Conservation (phyloP, 768 basidiomycete species). For the Hortiboletus campestris region DNA sequence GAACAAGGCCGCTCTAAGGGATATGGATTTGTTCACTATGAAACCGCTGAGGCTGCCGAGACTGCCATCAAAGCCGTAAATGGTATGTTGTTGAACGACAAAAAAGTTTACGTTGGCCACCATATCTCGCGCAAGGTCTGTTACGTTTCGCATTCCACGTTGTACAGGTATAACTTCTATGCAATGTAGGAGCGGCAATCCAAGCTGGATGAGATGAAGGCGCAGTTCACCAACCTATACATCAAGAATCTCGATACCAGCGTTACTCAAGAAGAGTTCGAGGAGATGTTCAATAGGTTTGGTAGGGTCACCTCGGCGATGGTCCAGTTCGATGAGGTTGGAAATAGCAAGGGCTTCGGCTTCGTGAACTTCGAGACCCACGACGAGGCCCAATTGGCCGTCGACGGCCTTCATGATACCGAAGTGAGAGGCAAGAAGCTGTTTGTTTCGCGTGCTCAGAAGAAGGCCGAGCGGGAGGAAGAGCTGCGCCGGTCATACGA, state of each 20-base stretch:
- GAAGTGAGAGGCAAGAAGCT: conserved; percentile 87
- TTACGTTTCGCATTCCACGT: not conserved
- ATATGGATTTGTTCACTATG: conserved; percentile 99
- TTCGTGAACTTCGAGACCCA: conserved; percentile 96
- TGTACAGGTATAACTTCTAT: not conserved
- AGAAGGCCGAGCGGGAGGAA: conserved; percentile 97
- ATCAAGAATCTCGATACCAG: conserved; percentile 94
- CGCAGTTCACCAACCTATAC: conserved; percentile 98
- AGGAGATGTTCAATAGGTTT: conserved; percentile 70
- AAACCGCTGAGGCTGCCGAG: conserved; percentile 94
- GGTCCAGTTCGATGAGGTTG: conserved; percentile 79
- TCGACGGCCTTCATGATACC: conserved; percentile 83
- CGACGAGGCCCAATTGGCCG: conserved; percentile 88
- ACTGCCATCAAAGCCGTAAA: conserved; percentile 98
- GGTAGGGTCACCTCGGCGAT: conserved; percentile 89
- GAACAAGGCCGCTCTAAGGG: conserved; percentile 95
- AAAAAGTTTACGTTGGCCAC: conserved; percentile 97
- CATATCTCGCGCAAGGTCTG: conserved; percentile 94
- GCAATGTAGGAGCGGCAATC: conserved; percentile 82
- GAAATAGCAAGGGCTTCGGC: conserved; percentile 95
- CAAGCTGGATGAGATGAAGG: conserved; percentile 96
- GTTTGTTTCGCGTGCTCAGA: conserved; percentile 95
- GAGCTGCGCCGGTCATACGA: conserved; percentile 93
- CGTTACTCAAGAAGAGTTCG: conserved; percentile 82
- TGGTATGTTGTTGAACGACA: conserved; percentile 99